These are phyloP conservation scores for Komagataella pastoris DNA, from an alignment of 805 yeast genomes.

Conservation along the genomic window DNA sequence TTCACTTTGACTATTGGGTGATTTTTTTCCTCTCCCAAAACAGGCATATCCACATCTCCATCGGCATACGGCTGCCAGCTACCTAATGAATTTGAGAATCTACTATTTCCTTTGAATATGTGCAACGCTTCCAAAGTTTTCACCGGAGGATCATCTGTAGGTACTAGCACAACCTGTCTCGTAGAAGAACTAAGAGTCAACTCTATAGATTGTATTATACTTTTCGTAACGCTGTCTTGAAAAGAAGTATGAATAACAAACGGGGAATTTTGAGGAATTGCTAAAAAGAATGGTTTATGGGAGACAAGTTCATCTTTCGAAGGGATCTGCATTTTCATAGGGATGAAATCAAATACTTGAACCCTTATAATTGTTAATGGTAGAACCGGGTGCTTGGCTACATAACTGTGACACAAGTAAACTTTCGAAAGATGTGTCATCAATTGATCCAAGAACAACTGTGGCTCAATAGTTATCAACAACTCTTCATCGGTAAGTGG, in stretches of 20 bases:
- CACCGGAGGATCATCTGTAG: conserved; percentile 21
- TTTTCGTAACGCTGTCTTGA: conserved; percentile 30
- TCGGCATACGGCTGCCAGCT: conserved; percentile 68
- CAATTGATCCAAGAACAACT: conserved; percentile 32
- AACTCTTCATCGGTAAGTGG: conserved; percentile 13
- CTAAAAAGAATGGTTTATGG: conserved; percentile 50
- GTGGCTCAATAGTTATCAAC: conserved; percentile 31
- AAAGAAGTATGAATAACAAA: conserved; percentile 41
- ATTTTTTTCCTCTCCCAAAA: conserved; percentile 30
- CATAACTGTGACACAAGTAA: conserved; percentile 52
- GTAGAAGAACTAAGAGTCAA: conserved; percentile 32
- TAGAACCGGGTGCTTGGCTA: conserved; percentile 48
- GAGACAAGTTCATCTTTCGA: conserved; percentile 30
- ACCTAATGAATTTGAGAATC: conserved; percentile 51
- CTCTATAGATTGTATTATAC: conserved; percentile 50
- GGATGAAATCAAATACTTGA: conserved; percentile 48
- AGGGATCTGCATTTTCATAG: conserved; percentile 3
- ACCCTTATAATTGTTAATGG: conserved; percentile 51
- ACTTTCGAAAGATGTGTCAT: conserved; percentile 32
- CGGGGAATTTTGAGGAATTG: conserved; percentile 55
- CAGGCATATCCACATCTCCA: conserved; percentile 49
- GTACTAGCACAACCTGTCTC: conserved; percentile 26
- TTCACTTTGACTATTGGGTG: conserved; percentile 24
- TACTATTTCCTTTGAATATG: conserved; percentile 45
- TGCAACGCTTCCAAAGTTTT: conserved; percentile 42